Percentiles rank a stretch among this genome's conserved stretches.
Conservation (phyloP, 2,329 filamentous ascomycete species). For the Trichocomaceae sp. region DNA sequence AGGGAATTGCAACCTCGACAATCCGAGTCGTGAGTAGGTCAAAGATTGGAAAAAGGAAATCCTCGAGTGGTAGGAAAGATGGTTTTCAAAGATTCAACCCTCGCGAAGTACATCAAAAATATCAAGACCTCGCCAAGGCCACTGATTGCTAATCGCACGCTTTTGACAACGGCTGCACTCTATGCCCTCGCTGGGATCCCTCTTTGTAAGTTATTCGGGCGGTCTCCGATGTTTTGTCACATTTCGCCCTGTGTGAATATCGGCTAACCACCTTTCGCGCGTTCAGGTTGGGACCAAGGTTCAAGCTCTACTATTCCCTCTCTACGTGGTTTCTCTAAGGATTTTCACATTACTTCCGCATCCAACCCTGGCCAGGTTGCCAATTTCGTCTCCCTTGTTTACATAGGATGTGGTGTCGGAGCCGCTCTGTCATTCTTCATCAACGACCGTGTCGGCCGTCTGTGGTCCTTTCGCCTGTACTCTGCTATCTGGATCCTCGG, state of each 20-base stretch:
- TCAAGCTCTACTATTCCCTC: slow-evolving; percentile 25
- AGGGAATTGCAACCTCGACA: background rate
- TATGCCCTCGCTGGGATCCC: slow-evolving; percentile 10
- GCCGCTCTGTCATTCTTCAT: slow-evolving; percentile 33
- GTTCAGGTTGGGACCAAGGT: slow-evolving; percentile 12
- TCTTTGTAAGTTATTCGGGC: slow-evolving; percentile 1
- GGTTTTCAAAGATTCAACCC: slow-evolving; percentile 8
- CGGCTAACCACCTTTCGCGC: background rate
- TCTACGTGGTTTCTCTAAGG: slow-evolving; percentile 28
- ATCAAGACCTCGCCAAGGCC: slow-evolving; percentile 7
- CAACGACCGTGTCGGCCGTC: slow-evolving; percentile 35
- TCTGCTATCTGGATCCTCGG: slow-evolving; percentile 22
- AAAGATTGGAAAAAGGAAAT: background rate
- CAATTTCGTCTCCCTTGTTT: slow-evolving; percentile 36
- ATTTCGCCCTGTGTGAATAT: background rate
- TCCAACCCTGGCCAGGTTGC: slow-evolving; percentile 22
- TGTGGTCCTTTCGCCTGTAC: slow-evolving; percentile 38
- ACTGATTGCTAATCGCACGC: slow-evolving; percentile 5
- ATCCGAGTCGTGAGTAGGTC: background rate
- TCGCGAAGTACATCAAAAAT: slow-evolving; percentile 7
- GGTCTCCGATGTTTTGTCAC: background rate
- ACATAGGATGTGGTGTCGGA: slow-evolving; percentile 28
- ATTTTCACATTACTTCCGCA: slow-evolving; percentile 28
- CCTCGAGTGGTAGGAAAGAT: background rate
- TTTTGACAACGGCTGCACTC: slow-evolving; percentile 4